Evolutionary conservation across 179 eudicot species (phyloP).

Genomic region (Silene coronaria): DNA sequence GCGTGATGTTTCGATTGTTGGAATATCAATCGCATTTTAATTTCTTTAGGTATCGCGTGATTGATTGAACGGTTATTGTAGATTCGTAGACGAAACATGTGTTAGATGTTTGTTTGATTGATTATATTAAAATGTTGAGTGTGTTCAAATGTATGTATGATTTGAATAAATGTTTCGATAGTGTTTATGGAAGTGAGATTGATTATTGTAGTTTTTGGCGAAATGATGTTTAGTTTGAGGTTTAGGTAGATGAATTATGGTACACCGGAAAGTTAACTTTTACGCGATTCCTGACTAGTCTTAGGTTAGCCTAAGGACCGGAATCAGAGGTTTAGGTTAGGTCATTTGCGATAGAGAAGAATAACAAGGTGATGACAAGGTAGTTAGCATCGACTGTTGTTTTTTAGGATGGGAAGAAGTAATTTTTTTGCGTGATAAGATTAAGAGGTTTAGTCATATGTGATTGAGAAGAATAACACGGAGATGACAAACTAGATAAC

Average conservation of each 20-base stretch:
- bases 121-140: not conserved
- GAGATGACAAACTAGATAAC: not conserved
- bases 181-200: not conserved
- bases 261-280: not conserved
- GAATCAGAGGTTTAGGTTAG: not conserved
- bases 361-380: not conserved
- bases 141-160: not conserved
- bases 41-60: not conserved
- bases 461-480: no score
- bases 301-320: no score
- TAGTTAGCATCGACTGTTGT: not conserved
- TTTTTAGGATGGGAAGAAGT: not conserved
- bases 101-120: not conserved
- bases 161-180: not conserved
- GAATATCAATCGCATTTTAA: not conserved
- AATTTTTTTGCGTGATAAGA: no score
- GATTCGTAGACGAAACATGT: not conserved
- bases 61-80: not conserved
- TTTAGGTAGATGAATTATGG: not conserved
- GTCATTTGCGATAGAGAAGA: no score
- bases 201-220: not conserved
- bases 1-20: not conserved
- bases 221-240: not conserved
- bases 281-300: no score
- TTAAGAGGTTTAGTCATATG: no score